Base-by-base conservation (phyloP, 2,329 filamentous ascomycete genomes). In the Fonsecaea pugnacius region DNA sequence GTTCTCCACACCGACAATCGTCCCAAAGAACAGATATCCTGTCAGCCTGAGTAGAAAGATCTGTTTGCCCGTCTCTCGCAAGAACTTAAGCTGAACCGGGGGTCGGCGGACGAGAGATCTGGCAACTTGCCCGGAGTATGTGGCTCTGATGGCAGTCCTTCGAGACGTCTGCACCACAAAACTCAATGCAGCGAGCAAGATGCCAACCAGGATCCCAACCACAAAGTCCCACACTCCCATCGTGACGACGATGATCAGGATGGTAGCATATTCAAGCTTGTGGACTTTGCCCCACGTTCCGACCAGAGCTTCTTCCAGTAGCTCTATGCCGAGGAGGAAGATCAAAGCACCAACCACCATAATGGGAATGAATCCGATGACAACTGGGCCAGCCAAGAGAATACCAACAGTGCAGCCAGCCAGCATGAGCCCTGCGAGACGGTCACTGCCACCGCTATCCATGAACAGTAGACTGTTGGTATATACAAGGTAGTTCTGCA, bases 151-250 rank as follows among this genome's bases (percentile, higher is more conserved):
- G 16, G 95, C 92, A 1, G 93, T 92, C 35, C 96, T 90, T 60
- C 90, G 87, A 1, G 95, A 96, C 9, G 92, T 94, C 75, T 98
- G 93, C 30, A 97, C 88, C 32, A 96, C 91, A 67, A 96, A 90
- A 52, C 91, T 94, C 27, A 96, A 85, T 73, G 96, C 98, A 0
- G 95, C 95, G 51, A 99, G 82, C 1, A 96, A 83, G 60, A 99
- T 96, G 4, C 95, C 95, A 33, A 96, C 86, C 10, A 95, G 88
- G 51, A 99, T 97, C 21, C 95, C 95, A 32, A 92, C 87, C 3
- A 99, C 95, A 74, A 99, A 99, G 77, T 99, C 95, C 78, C 96
- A 94, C 9, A 92, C 87, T 1, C 95, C 95, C 95, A 99, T 99
- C 43, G 96, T 91, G 21, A 97, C 80, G 1, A 97, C 92, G 69